These are phyloP conservation scores for Penicillium sp. DNA, from an alignment of 2,329 filamentous ascomycete species.

Conservation along the genomic window DNA sequence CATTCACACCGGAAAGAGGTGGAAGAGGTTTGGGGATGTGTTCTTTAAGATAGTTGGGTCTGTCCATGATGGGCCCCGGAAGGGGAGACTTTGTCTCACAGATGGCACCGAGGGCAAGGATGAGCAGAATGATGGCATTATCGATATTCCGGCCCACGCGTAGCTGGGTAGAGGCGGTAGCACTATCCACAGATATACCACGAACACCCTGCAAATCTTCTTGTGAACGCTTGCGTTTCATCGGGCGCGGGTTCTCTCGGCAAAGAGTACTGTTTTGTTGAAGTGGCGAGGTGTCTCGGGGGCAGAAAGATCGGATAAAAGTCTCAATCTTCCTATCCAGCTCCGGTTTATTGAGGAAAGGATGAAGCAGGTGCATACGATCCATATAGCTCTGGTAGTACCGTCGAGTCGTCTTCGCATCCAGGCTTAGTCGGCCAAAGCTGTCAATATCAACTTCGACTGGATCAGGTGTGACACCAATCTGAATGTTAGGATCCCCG, in stretches of 20 bases:
- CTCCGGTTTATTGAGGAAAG: slow-evolving; percentile 54
- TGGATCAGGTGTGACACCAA: slow-evolving; percentile 21
- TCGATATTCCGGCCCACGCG: slow-evolving; percentile 59
- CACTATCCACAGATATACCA: slow-evolving; percentile 19
- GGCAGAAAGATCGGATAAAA: slow-evolving; percentile 49
- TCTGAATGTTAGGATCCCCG: slow-evolving; percentile 4
- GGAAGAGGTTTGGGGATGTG: slow-evolving; percentile 24
- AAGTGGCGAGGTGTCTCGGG: slow-evolving; percentile 14
- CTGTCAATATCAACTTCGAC: slow-evolving; percentile 47
- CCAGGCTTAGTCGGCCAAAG: slow-evolving; percentile 50
- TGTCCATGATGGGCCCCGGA: slow-evolving; percentile 51
- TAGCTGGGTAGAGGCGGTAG: slow-evolving; percentile 5
- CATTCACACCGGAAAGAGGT: slow-evolving; percentile 2
- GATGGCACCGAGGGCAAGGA: slow-evolving; percentile 82
- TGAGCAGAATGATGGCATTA: slow-evolving; percentile 74
- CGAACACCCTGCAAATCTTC: slow-evolving; percentile 26
- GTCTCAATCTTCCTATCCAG: slow-evolving; percentile 50
- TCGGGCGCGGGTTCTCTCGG: slow-evolving; percentile 26
- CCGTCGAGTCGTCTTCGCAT: slow-evolving; percentile 46
- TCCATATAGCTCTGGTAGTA: slow-evolving; percentile 54
- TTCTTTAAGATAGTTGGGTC: slow-evolving; percentile 26
- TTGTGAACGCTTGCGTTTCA: slow-evolving; percentile 38
- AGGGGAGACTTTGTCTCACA: slow-evolving; percentile 53
- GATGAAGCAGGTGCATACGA: slow-evolving; percentile 60
- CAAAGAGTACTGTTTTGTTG: slow-evolving; percentile 3